Percentiles rank a stretch among this genome's conserved stretches.
Conservation (phyloP, 2,329 filamentous ascomycete species). For the Teratosphaeria destructans region DNA sequence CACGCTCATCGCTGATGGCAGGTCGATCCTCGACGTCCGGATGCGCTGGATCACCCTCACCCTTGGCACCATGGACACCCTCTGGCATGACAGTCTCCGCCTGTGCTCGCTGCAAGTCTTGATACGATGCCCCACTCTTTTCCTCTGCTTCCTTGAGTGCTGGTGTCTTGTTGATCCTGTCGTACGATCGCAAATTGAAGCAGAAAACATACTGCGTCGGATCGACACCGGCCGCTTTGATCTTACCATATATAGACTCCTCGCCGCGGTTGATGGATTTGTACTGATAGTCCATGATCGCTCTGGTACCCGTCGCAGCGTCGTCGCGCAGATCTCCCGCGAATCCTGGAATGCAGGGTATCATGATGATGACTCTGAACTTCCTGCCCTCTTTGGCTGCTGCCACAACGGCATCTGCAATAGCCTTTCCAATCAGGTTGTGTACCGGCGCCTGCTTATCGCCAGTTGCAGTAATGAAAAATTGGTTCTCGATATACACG, state of each 20-base stretch:
- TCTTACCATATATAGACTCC: conserved; percentile 76
- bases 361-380: conserved; percentile 81
- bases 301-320: conserved; percentile 73
- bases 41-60: conserved; percentile 24
- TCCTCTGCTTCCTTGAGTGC: conserved; percentile 65
- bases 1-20: not conserved
- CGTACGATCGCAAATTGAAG: conserved; percentile 89
- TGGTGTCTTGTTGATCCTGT: conserved; percentile 76
- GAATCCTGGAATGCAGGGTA: conserved; percentile 87
- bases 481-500: conserved; percentile 97
- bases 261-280: conserved; percentile 89
- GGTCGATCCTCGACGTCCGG: conserved; percentile 1
- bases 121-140: conserved; percentile 71
- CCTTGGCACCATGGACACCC: conserved; percentile 52
- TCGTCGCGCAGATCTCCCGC: conserved; percentile 79
- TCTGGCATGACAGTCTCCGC: conserved; percentile 79
- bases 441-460: conserved; percentile 76
- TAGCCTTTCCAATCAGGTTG: conserved; percentile 78
- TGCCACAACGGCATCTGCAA: conserved; percentile 78
- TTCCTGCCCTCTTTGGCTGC: conserved; percentile 76
- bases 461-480: conserved; percentile 87
- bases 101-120: conserved; percentile 76
- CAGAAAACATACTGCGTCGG: conserved; percentile 76
- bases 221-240: conserved; percentile 63
- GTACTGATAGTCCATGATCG: conserved; percentile 98